These are phyloP conservation scores for Exophiala calicioides DNA, from an alignment of 2,329 filamentous ascomycete species.

Conservation along the genomic window DNA sequence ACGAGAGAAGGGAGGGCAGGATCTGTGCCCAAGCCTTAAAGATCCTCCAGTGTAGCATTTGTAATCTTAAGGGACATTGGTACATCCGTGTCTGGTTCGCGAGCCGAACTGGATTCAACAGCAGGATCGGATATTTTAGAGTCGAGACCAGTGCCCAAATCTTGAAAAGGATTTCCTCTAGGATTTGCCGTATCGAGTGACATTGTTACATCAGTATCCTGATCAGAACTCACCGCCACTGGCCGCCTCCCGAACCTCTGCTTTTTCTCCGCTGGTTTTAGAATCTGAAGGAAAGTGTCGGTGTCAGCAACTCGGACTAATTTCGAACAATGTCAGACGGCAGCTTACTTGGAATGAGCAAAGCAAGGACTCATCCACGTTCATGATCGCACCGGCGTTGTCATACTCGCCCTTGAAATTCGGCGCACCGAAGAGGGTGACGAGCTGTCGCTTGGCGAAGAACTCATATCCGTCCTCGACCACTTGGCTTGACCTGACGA, in stretches of 20 bases:
- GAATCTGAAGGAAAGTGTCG: conserved; percentile 62
- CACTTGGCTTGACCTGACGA: conserved; percentile 97
- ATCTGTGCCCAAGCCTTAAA: no score
- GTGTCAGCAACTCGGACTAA: background rate
- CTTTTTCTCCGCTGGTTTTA: conserved; percentile 99
- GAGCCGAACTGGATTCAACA: no score
- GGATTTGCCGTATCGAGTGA: no score
- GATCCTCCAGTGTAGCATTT: no score
- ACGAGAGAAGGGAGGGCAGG: no score
- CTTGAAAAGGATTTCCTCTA: no score
- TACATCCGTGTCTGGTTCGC: no score
- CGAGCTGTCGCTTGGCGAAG: conserved; percentile 96
- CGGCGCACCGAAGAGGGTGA: conserved; percentile 95
- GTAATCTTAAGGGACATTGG: no score
- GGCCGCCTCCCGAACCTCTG: conserved; percentile 99
- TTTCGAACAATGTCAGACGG: conserved; percentile 9
- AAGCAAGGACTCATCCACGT: conserved; percentile 94
- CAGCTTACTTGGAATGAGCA: conserved; percentile 90
- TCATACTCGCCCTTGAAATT: conserved; percentile 99
- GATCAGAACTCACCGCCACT: no score
- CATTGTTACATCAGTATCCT: no score
- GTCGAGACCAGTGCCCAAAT: no score
- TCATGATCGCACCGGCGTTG: conserved; percentile 99
- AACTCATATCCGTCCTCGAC: conserved; percentile 99
- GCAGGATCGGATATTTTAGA: no score